Evolutionary conservation across 176 grass and related monocot species (phyloP).

Genomic region (Secale cereale): DNA sequence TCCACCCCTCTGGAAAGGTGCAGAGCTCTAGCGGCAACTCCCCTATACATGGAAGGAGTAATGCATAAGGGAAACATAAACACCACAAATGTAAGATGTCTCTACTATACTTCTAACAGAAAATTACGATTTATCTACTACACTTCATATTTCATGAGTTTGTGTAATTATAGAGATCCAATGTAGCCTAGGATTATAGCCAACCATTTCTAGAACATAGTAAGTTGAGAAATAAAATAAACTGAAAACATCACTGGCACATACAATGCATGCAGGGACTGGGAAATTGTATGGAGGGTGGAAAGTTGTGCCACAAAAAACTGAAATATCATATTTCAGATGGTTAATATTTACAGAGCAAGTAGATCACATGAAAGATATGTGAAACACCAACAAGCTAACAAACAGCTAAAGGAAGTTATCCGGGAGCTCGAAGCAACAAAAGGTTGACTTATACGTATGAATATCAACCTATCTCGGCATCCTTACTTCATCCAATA

Average conservation of each 20-base stretch:
- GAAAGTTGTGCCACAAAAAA: not conserved
- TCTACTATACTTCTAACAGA: not conserved
- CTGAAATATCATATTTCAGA: not conserved
- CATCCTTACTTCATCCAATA: constrained; percentile 1
- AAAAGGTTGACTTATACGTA: constrained; percentile 16
- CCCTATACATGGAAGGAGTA: constrained; percentile 45
- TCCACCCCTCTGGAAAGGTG: constrained; percentile 97
- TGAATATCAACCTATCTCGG: not conserved
- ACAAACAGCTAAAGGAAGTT: not conserved
- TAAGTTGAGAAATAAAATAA: not conserved
- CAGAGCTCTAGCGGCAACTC: constrained; percentile 98
- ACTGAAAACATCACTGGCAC: not conserved
- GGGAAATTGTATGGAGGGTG: not conserved
- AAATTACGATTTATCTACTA: not conserved
- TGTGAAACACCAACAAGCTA: not conserved
- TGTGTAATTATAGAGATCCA: not conserved
- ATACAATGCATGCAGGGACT: not conserved
- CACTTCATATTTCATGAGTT: constrained; percentile 4
- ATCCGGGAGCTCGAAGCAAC: not conserved
- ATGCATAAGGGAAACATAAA: not conserved
- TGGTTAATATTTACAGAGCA: not conserved
- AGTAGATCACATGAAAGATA: not conserved
- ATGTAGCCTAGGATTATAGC: not conserved
- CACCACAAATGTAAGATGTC: not conserved
- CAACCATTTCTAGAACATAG: not conserved